A percentile compares a stretch with the other conserved stretches of the same genome.
These are phyloP conservation scores for Colletotrichum horii DNA, from an alignment of 2,329 filamentous ascomycete species.

Conservation along the genomic window DNA sequence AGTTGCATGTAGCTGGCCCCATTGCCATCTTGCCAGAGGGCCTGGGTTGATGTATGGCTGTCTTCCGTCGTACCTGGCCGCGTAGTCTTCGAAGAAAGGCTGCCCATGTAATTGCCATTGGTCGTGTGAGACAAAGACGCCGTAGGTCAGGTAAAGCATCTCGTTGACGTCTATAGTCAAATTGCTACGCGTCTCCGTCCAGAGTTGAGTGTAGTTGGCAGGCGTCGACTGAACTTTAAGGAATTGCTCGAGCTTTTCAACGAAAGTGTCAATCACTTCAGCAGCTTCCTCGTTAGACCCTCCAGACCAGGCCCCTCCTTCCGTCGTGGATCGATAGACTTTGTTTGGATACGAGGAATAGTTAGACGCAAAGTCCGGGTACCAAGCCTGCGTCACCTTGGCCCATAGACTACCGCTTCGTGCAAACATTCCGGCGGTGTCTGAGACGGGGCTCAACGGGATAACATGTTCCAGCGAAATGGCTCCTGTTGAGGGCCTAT, in stretches of 20 bases:
- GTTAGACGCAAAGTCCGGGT: background rate
- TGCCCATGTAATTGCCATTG: background rate
- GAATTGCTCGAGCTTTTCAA: background rate
- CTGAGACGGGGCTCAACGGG: constrained; percentile 36
- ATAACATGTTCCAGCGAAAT: constrained; percentile 43
- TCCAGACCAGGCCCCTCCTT: background rate
- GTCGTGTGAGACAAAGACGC: background rate
- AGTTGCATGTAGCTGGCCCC: constrained; percentile 22
- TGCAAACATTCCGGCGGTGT: background rate
- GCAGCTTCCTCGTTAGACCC: background rate
- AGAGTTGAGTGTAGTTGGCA: background rate
- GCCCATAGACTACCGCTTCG: background rate
- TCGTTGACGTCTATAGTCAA: background rate
- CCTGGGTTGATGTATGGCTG: constrained; percentile 39
- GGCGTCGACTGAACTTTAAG: background rate
- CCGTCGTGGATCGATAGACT: background rate
- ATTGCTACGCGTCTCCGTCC: background rate
- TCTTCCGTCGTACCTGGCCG: constrained; percentile 33
- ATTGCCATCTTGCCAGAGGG: constrained; percentile 36
- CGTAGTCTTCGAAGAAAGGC: background rate
- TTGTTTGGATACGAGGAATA: background rate
- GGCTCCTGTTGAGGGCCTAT: constrained; percentile 44
- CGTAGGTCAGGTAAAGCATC: background rate
- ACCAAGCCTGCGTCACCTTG: background rate
- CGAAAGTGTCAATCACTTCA: background rate